phyloP scores from a whole-genome alignment of 176 grass and related monocot species.

The Alloteropsis semialata region DNA sequence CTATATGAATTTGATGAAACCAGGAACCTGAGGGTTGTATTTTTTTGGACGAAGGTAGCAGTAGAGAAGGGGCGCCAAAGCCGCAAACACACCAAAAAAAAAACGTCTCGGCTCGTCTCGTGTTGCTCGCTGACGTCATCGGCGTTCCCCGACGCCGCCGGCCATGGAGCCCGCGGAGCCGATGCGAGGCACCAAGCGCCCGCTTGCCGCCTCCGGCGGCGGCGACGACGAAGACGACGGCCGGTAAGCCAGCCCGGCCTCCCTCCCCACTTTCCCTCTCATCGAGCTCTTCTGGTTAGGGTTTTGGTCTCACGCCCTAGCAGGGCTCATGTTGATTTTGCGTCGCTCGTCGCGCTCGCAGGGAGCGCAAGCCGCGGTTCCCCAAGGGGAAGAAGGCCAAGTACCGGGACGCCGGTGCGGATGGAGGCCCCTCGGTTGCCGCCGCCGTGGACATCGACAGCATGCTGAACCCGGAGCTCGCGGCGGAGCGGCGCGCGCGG shows the following conservation, averaged over 20 bases:
- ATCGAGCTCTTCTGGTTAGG: neutral
- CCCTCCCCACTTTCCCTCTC: neutral
- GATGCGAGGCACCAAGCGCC: conserved; percentile 44
- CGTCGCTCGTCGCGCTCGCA: conserved; percentile 22
- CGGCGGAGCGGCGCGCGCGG: conserved; percentile 58
- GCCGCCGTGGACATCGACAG: conserved; percentile 39
- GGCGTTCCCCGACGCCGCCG: conserved; percentile 1
- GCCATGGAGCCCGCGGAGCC: conserved; percentile 44
- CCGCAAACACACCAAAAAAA: neutral
- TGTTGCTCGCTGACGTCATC: neutral
- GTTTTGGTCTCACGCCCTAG: conserved; percentile 15
- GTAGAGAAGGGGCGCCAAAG: too few species aligned
- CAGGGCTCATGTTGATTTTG: conserved; percentile 20
- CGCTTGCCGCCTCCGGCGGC: neutral
- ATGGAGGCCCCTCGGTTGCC: neutral
- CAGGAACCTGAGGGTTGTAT: too few species aligned
- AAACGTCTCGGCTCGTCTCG: neutral
- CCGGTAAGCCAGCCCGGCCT: conserved; percentile 32
- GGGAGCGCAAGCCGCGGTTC: conserved; percentile 75
- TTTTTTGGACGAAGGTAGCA: too few species aligned
- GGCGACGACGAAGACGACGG: conserved; percentile 36
- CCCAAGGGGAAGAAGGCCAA: conserved; percentile 94
- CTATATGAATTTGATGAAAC: too few species aligned
- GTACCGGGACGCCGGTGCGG: conserved; percentile 17
- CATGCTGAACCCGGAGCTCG: conserved; percentile 62